Base-by-base conservation (phyloP, 345 rosid species). In the Aurinia saxatilis region DNA sequence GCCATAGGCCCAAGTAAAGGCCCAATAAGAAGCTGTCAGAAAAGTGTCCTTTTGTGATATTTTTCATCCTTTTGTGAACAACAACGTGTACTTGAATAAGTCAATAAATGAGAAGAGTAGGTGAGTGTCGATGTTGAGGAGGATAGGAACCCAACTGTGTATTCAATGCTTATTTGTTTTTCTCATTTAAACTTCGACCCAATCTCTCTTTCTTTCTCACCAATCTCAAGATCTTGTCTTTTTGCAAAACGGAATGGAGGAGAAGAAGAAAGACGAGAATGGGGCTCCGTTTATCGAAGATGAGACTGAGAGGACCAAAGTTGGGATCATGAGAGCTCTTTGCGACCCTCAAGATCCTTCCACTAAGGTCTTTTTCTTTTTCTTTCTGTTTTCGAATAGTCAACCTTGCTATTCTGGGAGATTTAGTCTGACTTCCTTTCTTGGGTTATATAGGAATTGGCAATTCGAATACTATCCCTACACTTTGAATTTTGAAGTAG, bases 271-370 rank as follows among this genome's bases (percentile, higher is more conserved):
- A 8, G 25, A 7, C 4, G 47, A 33, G 12, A 51, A 46, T 7
- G 75, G 23, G 6, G 42, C 71, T 6, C 47, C 71, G 6, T 63
- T 55, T 57, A 74, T 71, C 56, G 70, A 49, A 57, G 76, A 75
- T 55, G 89, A 91, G 80, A 73, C 80, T 25, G 96, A 86, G 79
- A 77, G 80, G 39, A 80, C 75, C 76, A 92, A 86, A 77, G 77
- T 92, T 12, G 81, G 84, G 21, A 81, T 86, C 49, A 82, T 88
- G 95, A 82, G 98, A 75, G 87, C 95, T 39, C 66, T 82, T 31
- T 82, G 85, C 46, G 81, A 80, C 69, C 73, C 80, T 17, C 88
- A 88, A 75, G 95, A 92, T 67, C 86, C 87, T 3, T 73, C 84
- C n/a, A 64, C 90, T 6, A 86, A 88, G 92, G 96, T 85, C 25